Percentiles rank a stretch among this genome's conserved stretches.
Conservation (phyloP, 164 flowering plant species). For the Stephania japonica region DNA sequence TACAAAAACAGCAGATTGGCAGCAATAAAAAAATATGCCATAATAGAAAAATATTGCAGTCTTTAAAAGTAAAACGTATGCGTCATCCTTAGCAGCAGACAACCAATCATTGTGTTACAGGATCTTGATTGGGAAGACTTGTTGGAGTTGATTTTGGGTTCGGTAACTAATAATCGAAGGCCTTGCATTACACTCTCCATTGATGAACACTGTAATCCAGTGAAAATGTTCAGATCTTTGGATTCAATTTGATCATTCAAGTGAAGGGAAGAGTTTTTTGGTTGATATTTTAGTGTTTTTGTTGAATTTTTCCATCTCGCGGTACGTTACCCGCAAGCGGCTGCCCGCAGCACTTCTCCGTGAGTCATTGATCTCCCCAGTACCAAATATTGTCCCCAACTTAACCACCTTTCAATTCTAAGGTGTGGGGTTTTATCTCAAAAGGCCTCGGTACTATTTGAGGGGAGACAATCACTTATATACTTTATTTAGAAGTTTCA, state of each 20-base stretch:
- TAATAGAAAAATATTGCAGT: not conserved
- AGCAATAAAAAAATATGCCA: not conserved
- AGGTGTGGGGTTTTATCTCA: no score
- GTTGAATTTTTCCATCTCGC: no score
- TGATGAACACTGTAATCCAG: not conserved
- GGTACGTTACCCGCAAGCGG: no score
- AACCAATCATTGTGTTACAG: no score
- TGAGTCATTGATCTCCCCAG: no score
- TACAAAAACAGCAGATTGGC: not conserved
- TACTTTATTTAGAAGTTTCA: no score
- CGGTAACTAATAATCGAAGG: slow-evolving; percentile 7
- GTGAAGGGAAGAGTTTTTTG: not conserved
- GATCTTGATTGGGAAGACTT: not conserved
- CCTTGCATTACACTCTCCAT: slow-evolving; percentile 18
- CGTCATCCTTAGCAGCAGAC: no score
- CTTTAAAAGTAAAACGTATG: not conserved
- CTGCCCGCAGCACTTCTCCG: no score
- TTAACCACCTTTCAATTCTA: no score
- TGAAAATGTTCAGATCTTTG: not conserved
- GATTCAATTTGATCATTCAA: not conserved
- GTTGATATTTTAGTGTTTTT: not conserved
- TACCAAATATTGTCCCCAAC: no score
- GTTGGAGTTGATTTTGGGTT: not conserved
- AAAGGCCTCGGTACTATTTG: no score
- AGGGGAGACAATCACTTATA: no score